Base-by-base conservation (phyloP, 441 rosid genomes). In the Codiaeum variegatum region DNA sequence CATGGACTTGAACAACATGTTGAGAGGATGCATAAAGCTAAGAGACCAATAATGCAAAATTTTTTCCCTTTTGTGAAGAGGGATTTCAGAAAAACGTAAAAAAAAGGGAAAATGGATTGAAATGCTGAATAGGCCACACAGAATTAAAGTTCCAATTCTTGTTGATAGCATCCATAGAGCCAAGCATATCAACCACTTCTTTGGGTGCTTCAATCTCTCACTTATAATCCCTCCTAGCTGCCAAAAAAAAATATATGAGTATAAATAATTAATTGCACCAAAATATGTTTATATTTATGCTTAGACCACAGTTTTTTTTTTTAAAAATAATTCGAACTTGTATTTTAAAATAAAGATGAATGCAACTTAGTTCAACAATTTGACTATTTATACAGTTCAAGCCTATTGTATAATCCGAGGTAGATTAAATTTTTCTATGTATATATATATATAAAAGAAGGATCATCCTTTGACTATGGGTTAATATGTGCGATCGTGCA, bases 131-230 rank as follows among this genome's bases (percentile, higher is more conserved):
- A 81, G 24, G 18, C 97, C 96, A 73, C 97, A 89, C 19, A 90
- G 28, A 23, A 89, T 18, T 19, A 92, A 74, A 29, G 86, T 88
- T 12, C 97, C 97, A 34, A 90, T 66, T 81, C 87, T 71, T 47
- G 94, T 89, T 1, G 97, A 92, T 18, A 92, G 83, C 51, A 74
- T 32, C 91, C 90, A 89, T 3, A 92, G 64, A 5, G 73, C 75
- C 74, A 76, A 19, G 40, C 86, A 73, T 74, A 89, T 64, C 59
- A 87, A 24, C 93, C 91, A 83, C 58, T 77, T 78, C 83, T 81
- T 90, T 40, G 97, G 97, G 77, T 92, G 97, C 73, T 85, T n/a
- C 76, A 92, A n/a, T 69, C 86, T 87, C 71, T 77, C 84, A 7
- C 87, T 78, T n/a, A 90, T 64, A 75, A 88, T 23, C 70, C 83